Evolutionary conservation across 495 filamentous ascomycete genomes (phyloP).

Genomic region (Aspergillus saccharolyticus): DNA sequence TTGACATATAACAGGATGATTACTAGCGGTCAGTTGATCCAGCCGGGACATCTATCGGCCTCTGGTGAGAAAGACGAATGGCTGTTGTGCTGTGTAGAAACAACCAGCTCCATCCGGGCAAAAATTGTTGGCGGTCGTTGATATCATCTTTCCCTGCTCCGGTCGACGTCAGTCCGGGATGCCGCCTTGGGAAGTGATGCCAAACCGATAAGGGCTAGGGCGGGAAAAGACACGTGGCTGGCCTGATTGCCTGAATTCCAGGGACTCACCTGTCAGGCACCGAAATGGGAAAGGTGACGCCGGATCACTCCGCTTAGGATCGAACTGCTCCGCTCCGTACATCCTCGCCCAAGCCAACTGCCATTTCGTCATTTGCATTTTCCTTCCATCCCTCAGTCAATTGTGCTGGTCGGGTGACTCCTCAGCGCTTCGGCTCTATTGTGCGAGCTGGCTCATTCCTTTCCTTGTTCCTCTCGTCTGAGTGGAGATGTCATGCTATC

Average conservation of each 20-base stretch:
- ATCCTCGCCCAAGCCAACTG: not conserved
- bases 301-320: not conserved
- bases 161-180: conserved; percentile 26
- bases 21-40: no score
- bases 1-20: no score
- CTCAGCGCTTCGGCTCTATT: not conserved
- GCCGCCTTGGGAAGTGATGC: conserved; percentile 17
- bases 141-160: conserved; percentile 18
- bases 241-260: conserved; percentile 12
- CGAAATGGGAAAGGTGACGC: conserved; percentile 6
- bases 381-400: no score
- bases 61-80: no score
- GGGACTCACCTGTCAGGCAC: not conserved
- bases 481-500: not conserved
- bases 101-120: not conserved
- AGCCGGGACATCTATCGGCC: no score
- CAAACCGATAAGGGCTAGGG: conserved; percentile 26
- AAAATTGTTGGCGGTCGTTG: conserved; percentile 4
- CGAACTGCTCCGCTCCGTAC: not conserved
- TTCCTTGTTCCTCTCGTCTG: conserved; percentile 10
- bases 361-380: conserved; percentile 5
- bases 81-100: not conserved
- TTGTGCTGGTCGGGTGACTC: conserved; percentile 13
- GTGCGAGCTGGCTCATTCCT: conserved; percentile 4
- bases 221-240: conserved; percentile 17